Conservation (phyloP, 2,329 filamentous ascomycete genomes). For the Zymoseptoria pseudotritici region DNA sequence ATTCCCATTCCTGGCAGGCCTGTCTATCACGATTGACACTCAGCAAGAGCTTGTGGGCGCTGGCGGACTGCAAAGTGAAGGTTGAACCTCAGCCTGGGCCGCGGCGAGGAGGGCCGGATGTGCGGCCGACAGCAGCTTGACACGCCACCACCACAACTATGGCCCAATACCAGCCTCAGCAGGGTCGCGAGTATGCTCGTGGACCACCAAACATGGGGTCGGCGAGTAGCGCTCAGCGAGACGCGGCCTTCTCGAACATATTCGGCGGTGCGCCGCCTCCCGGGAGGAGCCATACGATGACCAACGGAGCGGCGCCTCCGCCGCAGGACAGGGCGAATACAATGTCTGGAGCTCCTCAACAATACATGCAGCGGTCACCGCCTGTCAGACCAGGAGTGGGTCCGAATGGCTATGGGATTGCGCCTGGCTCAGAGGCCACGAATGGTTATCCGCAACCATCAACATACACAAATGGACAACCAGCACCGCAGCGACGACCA, state of each 20-base stretch:
- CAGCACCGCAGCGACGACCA: slow-evolving; percentile 36
- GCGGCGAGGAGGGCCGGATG: slow-evolving; percentile 15
- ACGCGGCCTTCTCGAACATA: slow-evolving; percentile 93
- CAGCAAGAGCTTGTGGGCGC: neutral
- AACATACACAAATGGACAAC: slow-evolving; percentile 25
- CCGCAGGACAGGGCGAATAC: slow-evolving; percentile 69
- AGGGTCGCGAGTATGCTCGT: slow-evolving; percentile 50
- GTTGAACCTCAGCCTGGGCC: neutral
- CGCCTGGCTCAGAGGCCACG: slow-evolving; percentile 19
- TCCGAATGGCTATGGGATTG: slow-evolving; percentile 34
- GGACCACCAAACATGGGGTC: slow-evolving; percentile 41
- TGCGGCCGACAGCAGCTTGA: slow-evolving; percentile 10
- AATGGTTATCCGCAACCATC: slow-evolving; percentile 29
- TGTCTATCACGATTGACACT: neutral
- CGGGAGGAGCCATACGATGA: slow-evolving; percentile 93
- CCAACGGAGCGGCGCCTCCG: slow-evolving; percentile 59
- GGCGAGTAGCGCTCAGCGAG: slow-evolving; percentile 60
- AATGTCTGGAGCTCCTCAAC: slow-evolving; percentile 39
- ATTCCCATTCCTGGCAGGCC: neutral
- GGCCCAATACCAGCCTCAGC: slow-evolving; percentile 59
- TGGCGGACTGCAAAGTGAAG: neutral
- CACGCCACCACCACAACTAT: slow-evolving; percentile 30
- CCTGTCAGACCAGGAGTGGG: slow-evolving; percentile 45
- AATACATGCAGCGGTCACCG: slow-evolving; percentile 55
- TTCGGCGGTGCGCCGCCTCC: slow-evolving; percentile 81